phyloP scores from a whole-genome alignment of 1,139 yeast species.

The Starmera stellimalicola region DNA sequence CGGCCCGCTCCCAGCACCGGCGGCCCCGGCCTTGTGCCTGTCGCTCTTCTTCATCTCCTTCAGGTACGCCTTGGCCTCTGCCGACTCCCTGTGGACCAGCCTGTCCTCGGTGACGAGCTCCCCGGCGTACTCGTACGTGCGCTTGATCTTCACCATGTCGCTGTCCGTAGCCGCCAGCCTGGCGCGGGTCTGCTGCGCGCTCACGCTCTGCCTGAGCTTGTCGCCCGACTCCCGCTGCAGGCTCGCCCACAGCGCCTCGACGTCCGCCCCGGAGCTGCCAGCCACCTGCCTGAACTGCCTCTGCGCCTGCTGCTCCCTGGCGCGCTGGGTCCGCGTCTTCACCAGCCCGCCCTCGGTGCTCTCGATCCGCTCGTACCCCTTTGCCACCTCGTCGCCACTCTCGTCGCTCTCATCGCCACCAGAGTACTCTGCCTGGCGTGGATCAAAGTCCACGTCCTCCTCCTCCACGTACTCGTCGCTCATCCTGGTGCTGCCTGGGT shows the following conservation, averaged over 20 bases:
- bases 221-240: conserved; percentile 18
- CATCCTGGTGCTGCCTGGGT: conserved; percentile 13
- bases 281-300: conserved; percentile 21
- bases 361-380: conserved; percentile 34
- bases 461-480: conserved; percentile 43
- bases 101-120: conserved; percentile 69
- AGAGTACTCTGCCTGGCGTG: conserved; percentile 21
- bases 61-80: conserved; percentile 73
- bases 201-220: conserved; percentile 15
- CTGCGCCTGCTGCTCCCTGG: conserved; percentile 27
- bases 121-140: conserved; percentile 87
- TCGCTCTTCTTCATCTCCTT: conserved; percentile 18
- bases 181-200: conserved; percentile 7
- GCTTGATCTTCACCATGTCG: conserved; percentile 57
- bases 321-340: conserved; percentile 47
- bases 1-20: background rate
- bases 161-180: conserved; percentile 19
- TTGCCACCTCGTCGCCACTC: conserved; percentile 20
- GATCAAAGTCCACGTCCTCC: conserved; percentile 59
- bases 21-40: conserved; percentile 21
- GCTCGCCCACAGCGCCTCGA: conserved; percentile 46
- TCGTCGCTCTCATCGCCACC: conserved; percentile 15
- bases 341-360: conserved; percentile 44
- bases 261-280: conserved; percentile 18
- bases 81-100: conserved; percentile 65